These are phyloP conservation scores for Dioscorea alata DNA, from an alignment of 106 monocot genomes.

Conservation along the genomic window DNA sequence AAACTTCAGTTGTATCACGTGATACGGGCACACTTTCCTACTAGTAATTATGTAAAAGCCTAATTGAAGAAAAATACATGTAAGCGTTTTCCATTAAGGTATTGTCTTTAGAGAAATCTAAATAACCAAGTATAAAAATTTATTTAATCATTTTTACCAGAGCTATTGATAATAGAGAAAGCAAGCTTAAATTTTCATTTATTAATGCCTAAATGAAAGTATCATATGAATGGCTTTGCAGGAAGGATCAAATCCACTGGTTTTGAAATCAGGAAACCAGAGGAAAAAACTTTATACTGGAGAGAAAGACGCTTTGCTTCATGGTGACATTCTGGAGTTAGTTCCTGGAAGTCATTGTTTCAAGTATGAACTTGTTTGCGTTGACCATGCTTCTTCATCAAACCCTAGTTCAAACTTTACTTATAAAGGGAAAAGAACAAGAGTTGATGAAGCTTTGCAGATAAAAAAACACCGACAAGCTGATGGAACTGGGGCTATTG, in stretches of 20 bases:
- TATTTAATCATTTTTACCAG: no score
- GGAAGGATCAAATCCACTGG: conserved; percentile 89
- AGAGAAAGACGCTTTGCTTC: conserved; percentile 37
- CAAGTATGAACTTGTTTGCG: conserved; percentile 42
- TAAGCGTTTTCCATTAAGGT: no score
- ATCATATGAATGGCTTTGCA: conserved; percentile 17
- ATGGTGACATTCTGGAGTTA: conserved; percentile 86
- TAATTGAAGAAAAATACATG: no score
- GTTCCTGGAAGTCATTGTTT: conserved; percentile 74
- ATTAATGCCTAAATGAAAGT: no score
- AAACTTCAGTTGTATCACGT: no score
- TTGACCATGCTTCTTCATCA: conserved; percentile 18
- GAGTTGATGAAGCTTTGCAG: conserved; percentile 14
- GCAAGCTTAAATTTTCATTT: no score
- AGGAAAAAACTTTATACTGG: conserved; percentile 50
- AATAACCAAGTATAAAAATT: no score
- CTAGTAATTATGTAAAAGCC: no score
- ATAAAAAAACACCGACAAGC: conserved; percentile 32
- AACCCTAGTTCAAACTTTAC: conserved; percentile 11
- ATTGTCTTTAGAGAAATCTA: no score
- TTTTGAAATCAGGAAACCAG: conserved; percentile 35
- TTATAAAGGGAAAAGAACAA: conserved; percentile 21
- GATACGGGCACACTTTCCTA: no score
- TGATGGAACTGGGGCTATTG: conserved; percentile 34
- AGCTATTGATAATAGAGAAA: no score